A percentile compares a stretch with the other conserved stretches of the same genome.
phyloP scores from a whole-genome alignment of 202 grass and related monocot genomes.

The Eragrostis tef region DNA sequence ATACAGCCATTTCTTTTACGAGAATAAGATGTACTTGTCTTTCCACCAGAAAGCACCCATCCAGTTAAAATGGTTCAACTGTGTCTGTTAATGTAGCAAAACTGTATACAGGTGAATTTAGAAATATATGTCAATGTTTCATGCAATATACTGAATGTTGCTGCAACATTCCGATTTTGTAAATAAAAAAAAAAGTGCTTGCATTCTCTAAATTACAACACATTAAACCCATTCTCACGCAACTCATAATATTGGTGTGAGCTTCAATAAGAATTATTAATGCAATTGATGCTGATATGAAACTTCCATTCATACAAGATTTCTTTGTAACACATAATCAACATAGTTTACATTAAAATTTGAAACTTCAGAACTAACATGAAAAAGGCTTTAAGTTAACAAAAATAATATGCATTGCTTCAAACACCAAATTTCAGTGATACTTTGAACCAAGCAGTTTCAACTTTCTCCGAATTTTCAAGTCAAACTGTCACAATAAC shows the following conservation, averaged over 20 bases:
- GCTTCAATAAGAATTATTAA: constrained; percentile 8
- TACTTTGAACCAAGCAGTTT: neutral
- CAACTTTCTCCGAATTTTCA: neutral
- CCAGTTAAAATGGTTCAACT: too few relatives aligned
- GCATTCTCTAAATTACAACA: constrained; percentile 9
- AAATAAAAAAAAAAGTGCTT: neutral
- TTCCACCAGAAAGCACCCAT: too few relatives aligned
- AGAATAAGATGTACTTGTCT: too few relatives aligned
- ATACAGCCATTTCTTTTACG: neutral
- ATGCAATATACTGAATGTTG: neutral
- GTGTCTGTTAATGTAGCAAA: neutral
- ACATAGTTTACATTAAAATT: neutral
- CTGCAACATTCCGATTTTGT: neutral
- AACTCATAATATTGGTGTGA: neutral
- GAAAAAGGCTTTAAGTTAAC: constrained; percentile 2
- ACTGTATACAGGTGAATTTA: neutral
- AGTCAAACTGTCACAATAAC: neutral
- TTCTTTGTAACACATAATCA: neutral
- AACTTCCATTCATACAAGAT: neutral
- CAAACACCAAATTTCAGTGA: neutral
- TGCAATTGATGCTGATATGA: neutral
- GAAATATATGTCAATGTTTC: neutral
- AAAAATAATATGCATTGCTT: neutral
- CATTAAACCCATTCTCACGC: neutral
- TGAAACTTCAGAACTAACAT: constrained; percentile 10